These are phyloP conservation scores for Candida albicans DNA, from an alignment of 1,139 yeast species.

Conservation along the genomic window DNA sequence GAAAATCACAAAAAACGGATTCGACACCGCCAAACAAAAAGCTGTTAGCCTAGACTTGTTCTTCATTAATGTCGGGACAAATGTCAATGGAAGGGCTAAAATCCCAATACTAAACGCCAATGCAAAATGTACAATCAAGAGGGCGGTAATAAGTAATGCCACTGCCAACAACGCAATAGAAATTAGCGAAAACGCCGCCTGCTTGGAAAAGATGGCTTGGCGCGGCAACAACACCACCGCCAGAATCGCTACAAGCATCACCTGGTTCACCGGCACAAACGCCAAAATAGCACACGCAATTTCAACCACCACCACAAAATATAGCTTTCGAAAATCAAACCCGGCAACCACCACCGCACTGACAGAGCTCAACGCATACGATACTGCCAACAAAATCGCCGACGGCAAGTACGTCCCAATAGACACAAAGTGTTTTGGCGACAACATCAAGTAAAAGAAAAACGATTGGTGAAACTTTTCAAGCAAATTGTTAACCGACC, in stretches of 20 bases:
- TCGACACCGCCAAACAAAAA: conserved; percentile 45
- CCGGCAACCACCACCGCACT: conserved; percentile 54
- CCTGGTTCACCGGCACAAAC: conserved; percentile 16
- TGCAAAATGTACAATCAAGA: conserved; percentile 82
- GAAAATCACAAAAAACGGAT: conserved; percentile 52
- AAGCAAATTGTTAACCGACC: conserved; percentile 86
- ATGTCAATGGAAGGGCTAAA: conserved; percentile 68
- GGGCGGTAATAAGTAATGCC: conserved; percentile 69
- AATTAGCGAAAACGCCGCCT: conserved; percentile 31
- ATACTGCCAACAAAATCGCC: conserved; percentile 69
- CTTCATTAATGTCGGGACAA: conserved; percentile 49
- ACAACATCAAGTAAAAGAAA: conserved; percentile 82
- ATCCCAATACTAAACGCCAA: conserved; percentile 72
- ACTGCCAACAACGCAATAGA: conserved; percentile 55
- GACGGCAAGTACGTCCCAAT: conserved; percentile 93
- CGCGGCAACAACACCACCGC: conserved; percentile 16
- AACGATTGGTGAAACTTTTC: conserved; percentile 98
- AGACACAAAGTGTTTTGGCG: conserved; percentile 81
- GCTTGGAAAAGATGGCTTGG: conserved; percentile 17
- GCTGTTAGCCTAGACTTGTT: conserved; percentile 23
- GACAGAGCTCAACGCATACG: conserved; percentile 72
- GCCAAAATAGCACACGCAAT: conserved; percentile 30
- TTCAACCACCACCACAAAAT: conserved; percentile 39
- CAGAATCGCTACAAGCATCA: conserved; percentile 21
- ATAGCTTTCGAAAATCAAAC: conserved; percentile 25